Evolutionary conservation across 345 rosid species (phyloP).

Genomic region (Microcos paniculata): DNA sequence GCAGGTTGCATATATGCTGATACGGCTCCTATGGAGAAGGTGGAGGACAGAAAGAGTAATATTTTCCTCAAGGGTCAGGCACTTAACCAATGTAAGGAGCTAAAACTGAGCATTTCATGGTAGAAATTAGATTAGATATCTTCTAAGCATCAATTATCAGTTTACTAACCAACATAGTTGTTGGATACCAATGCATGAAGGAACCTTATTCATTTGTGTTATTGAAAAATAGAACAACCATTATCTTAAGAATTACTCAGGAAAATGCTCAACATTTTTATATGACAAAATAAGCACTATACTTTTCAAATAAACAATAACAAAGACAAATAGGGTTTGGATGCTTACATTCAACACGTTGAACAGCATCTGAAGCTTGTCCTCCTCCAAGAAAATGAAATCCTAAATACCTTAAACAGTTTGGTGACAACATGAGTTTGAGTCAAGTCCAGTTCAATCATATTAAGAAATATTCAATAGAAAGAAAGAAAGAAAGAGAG

Average conservation of each 20-base stretch:
- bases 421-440: constrained; percentile 20
- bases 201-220: neutral
- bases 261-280: neutral
- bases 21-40: neutral
- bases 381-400: constrained; percentile 61
- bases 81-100: neutral
- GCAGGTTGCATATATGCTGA: neutral
- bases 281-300: neutral
- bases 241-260: neutral
- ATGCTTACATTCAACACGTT: constrained; percentile 40
- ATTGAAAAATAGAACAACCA: neutral
- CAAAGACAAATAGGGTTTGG: constrained; percentile 8
- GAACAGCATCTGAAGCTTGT: constrained; percentile 34
- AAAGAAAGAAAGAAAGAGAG: neutral
- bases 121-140: neutral
- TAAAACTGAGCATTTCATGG: neutral
- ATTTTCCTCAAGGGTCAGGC: neutral
- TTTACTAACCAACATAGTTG: neutral
- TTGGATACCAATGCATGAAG: neutral
- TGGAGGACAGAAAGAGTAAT: neutral
- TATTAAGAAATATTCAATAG: constrained; percentile 1
- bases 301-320: constrained; percentile 8
- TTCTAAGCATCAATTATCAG: neutral
- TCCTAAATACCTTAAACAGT: constrained; percentile 67
- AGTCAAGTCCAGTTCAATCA: constrained; percentile 21